phyloP scores from a whole-genome alignment of 2,329 filamentous ascomycete genomes.

The Endocalyx cinctus region DNA sequence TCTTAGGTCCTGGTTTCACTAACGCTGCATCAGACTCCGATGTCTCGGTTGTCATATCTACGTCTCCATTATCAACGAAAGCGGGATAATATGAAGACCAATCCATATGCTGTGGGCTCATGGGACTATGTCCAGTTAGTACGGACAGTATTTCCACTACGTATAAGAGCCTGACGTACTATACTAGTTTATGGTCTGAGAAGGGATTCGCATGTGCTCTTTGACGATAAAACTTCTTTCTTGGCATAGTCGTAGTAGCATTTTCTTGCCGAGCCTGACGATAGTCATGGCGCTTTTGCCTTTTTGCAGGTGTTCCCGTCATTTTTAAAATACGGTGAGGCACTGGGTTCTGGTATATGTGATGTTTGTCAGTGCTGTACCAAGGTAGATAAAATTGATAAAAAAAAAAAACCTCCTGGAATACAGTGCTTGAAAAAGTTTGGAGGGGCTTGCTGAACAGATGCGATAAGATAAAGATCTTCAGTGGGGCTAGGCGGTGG shows the following conservation, averaged over 20 bases:
- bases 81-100: conserved; percentile 83
- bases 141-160: too few relatives aligned
- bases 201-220: conserved; percentile 97
- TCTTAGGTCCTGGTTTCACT: conserved; percentile 20
- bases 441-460: too few relatives aligned
- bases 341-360: not conserved
- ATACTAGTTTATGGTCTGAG: conserved; percentile 84
- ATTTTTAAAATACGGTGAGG: conserved; percentile 23
- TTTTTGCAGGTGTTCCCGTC: conserved; percentile 48
- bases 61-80: conserved; percentile 47
- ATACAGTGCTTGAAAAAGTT: too few relatives aligned
- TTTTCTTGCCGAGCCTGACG: conserved; percentile 50
- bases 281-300: conserved; percentile 63
- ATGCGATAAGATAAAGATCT: too few relatives aligned
- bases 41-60: conserved; percentile 18
- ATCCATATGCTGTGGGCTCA: conserved; percentile 78
- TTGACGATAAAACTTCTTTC: conserved; percentile 95
- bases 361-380: not conserved
- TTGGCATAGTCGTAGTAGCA: conserved; percentile 62
- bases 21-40: conserved; percentile 10
- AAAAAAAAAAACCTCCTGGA: too few relatives aligned
- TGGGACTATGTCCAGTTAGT: conserved; percentile 64
- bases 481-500: too few relatives aligned
- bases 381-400: too few relatives aligned
- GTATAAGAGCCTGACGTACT: conserved; percentile 64